Base-by-base conservation (phyloP, 2,329 filamentous ascomycete genomes). In the Fusarium bactridioides region DNA sequence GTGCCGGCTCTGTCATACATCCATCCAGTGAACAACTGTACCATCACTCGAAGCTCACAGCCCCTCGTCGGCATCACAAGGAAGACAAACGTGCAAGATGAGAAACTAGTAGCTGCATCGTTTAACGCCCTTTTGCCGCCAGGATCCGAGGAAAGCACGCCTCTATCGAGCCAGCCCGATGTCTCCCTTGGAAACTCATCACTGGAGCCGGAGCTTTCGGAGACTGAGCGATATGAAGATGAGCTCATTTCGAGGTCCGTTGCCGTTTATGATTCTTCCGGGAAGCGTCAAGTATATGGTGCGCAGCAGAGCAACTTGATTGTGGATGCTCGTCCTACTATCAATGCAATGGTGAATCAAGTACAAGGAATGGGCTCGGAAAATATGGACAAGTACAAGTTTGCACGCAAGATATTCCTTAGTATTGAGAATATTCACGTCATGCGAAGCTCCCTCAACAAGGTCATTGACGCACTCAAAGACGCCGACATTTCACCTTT, bases 351-450 rank as follows among this genome's bases (percentile, higher is more conserved):
- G 74, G 94, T 94, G 11, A 98, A 98, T 88, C 95, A 98, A 80
- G 93, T 95, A 8, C 91, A 95, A 72, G 96, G 96, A 11, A 91
- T 95, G 80, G 96, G 96, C 5, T 97, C 95, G 1, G 96, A 99
- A 82, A 97, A 98, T 78, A 98, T 98, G 93, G 94, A 97, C 73
- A 93, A 97, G 82, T 99, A 99, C 84, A 94, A 92, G 69, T 95
- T 95, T 77, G 94, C 94, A 21, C 92, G 92, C 66, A 97, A 98
- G 82, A 92, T 92, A 35, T 99, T 97, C 79, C 88, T 99, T 62
- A 96, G 94, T 70, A 99, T 99, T 78, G 95, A 97, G 80, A 99
- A 99, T 80, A 98, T 99, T 67, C 96, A 99, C 79, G 94, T 98
- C 70, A 99, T 99, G 96, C 89, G 96, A 64, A 92, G 93, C 69